Evolutionary conservation across 495 filamentous ascomycete genomes (phyloP), one percentile per base, ranked within the genome.

Genomic region (Letharia lupina): DNA sequence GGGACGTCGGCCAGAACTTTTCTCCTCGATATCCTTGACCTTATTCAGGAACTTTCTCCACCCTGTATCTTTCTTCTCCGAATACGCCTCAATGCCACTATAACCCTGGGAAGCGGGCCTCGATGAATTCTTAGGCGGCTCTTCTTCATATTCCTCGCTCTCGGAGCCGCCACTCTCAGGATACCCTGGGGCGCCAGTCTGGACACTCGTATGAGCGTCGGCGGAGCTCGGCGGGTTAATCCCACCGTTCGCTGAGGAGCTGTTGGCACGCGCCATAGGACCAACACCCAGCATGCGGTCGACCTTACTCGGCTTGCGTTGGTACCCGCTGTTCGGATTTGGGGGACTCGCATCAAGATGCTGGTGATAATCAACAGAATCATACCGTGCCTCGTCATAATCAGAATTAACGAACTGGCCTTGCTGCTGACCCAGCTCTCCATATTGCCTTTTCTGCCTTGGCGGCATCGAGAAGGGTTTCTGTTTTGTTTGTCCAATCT

Each of bases 21-120:
- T 56, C 31, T 56, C 52, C 31, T 56, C 52, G 6, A 56, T 56
- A 44, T 39, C 35, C 23, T 61, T 61, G 5, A 23, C 57, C 11
- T 45, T 57, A 16, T 42, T 28, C 60, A 70, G 57, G 4, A 63
- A 68, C 31, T 52, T 70, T 39, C 59, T 67, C 69, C 69, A 70
- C 12, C 69, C 69, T 18, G 61, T 70, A 37, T 56, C 62, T 28
- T 23, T 62, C 60, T 68, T 63, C 52, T 68, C 63, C 18, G 60
- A 45, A 42, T 70, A 68, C 11, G 65, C 68, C 37, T 70, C 65
- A n/a, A 70, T 70, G 15, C 68, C 68, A 39, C 61, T 70, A 65
- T 70, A 68, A 0, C 62, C 68, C 35, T 54, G 57, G 44, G 33
- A 62, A 7, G 40, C 45, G 13, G 28, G 52, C 28, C 31, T 56